Percentiles rank a stretch among this genome's conserved stretches.
These are phyloP conservation scores for Russula vinacea DNA, from an alignment of 768 basidiomycete species.

Conservation along the genomic window DNA sequence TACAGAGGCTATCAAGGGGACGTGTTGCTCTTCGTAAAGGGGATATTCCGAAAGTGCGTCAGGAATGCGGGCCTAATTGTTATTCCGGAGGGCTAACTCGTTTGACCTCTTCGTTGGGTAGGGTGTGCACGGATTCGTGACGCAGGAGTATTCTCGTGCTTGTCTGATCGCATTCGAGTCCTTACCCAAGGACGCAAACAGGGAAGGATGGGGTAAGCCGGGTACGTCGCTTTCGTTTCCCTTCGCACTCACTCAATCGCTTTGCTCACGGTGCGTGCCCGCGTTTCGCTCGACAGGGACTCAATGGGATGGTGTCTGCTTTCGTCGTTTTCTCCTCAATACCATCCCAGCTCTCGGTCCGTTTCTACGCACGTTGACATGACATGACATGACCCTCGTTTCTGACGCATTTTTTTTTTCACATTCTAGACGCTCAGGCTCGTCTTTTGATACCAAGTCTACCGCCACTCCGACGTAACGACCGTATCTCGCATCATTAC, in stretches of 20 bases:
- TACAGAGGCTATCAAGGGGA: slow-evolving; percentile 65
- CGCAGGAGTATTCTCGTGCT: slow-evolving; percentile 71
- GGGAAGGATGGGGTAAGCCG: slow-evolving; percentile 74
- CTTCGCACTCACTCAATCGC: not conserved
- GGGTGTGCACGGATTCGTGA: slow-evolving; percentile 64
- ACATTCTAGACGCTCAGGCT: slow-evolving; percentile 56
- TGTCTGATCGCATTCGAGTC: slow-evolving; percentile 71
- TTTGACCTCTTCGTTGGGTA: slow-evolving; percentile 34
- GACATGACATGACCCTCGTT: not conserved
- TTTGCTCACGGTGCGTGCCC: too few species aligned
- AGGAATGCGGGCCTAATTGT: not conserved
- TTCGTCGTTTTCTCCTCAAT: slow-evolving; percentile 65
- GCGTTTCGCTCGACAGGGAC: slow-evolving; percentile 43
- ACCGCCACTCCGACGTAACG: slow-evolving; percentile 65
- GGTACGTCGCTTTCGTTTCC: slow-evolving; percentile 42
- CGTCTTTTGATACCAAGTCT: slow-evolving; percentile 71
- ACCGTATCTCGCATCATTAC: slow-evolving; percentile 77
- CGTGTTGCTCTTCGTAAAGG: slow-evolving; percentile 49
- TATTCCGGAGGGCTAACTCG: not conserved
- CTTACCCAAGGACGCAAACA: slow-evolving; percentile 60
- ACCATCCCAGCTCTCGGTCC: slow-evolving; percentile 68
- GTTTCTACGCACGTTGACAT: slow-evolving; percentile 30
- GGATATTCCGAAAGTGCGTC: slow-evolving; percentile 59
- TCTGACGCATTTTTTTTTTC: not conserved
- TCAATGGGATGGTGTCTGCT: slow-evolving; percentile 56